These are phyloP conservation scores for Metarhizium rileyi DNA, from an alignment of 2,329 filamentous ascomycete species.

Conservation along the genomic window DNA sequence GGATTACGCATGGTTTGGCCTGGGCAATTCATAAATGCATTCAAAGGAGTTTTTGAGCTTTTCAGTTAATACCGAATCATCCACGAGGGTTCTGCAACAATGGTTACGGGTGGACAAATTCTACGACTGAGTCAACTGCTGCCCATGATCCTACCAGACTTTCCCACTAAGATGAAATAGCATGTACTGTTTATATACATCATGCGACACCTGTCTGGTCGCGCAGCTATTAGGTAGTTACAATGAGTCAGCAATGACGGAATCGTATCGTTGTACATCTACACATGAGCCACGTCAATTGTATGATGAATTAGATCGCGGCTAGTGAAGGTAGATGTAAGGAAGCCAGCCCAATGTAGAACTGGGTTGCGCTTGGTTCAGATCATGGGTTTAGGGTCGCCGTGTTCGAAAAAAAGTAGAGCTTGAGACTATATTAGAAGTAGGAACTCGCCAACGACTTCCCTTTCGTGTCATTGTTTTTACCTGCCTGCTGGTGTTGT, in stretches of 20 bases:
- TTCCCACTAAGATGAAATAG: background rate
- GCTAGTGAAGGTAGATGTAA: background rate
- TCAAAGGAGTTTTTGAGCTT: background rate
- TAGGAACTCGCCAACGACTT: too few species aligned
- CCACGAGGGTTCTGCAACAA: background rate
- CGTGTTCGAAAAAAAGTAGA: too few species aligned
- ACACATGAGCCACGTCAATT: background rate
- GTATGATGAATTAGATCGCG: conserved; percentile 1
- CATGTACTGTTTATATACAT: background rate
- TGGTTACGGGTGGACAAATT: background rate
- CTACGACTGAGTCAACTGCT: background rate
- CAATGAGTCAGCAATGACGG: background rate
- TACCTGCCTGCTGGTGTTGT: too few species aligned
- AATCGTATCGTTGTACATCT: background rate
- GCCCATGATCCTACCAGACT: background rate
- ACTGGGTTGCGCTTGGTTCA: background rate
- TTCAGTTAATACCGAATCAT: background rate
- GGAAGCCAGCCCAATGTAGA: background rate
- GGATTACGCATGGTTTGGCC: background rate
- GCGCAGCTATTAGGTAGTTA: background rate
- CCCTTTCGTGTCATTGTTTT: too few species aligned
- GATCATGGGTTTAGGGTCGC: too few species aligned
- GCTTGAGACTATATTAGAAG: too few species aligned
- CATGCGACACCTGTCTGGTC: background rate
- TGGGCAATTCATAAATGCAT: background rate